Conservation (phyloP, 75 land plant genomes). For the Cunninghamia lanceolata region DNA sequence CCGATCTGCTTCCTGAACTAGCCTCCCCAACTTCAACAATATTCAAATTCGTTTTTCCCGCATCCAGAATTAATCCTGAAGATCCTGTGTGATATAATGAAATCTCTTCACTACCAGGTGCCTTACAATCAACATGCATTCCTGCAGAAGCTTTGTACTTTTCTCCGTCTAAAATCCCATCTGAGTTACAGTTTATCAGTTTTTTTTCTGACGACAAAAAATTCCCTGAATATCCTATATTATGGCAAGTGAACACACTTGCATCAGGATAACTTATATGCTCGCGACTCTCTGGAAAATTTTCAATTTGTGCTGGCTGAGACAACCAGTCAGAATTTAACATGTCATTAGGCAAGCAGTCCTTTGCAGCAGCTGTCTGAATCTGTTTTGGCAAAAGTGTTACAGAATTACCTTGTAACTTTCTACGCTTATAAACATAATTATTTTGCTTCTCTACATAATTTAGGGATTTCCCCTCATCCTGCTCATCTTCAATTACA, state of each 20-base stretch:
- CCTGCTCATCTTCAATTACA: conserved; percentile 11
- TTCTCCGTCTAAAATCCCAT: neutral
- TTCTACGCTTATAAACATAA: conserved; percentile 12
- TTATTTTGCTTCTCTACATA: conserved; percentile 6
- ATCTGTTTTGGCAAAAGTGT: conserved; percentile 4
- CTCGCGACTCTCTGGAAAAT: neutral
- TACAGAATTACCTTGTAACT: conserved; percentile 10
- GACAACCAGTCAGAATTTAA: neutral
- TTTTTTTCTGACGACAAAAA: neutral
- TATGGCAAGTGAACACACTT: neutral
- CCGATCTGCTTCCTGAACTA: conserved; percentile 4
- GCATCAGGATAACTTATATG: neutral
- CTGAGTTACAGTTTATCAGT: neutral
- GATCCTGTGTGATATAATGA: conserved; percentile 7
- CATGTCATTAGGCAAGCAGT: neutral
- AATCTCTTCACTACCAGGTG: conserved; percentile 5
- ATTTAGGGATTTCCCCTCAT: conserved; percentile 2
- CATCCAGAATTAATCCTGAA: neutral
- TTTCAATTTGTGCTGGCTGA: neutral
- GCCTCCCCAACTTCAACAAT: conserved; percentile 5
- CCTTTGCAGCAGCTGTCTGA: neutral
- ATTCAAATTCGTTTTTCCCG: neutral
- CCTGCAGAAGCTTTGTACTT: neutral
- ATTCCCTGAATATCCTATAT: conserved; percentile 1
- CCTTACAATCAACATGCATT: conserved; percentile 2